Base-by-base conservation (phyloP, 345 rosid genomes). In the Gossypioides kirkii region DNA sequence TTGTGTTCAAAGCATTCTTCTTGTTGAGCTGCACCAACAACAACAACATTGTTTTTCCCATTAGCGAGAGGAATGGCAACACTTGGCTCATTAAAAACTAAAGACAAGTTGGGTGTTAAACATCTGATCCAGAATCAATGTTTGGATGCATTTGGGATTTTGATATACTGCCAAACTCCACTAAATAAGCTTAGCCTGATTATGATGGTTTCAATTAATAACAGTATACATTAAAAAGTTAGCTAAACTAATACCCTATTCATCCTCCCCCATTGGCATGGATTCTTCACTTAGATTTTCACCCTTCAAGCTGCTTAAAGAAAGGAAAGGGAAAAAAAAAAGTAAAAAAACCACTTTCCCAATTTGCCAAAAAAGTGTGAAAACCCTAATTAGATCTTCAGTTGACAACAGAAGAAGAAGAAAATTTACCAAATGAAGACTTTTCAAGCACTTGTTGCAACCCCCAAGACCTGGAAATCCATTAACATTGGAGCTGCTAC, bases 361-460 rank as follows among this genome's bases (percentile, higher is more conserved):
- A 73, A 80, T 66, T 72, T 10, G 23, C 43, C 38, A 63, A 10
- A 18, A 32, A 32, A 32, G 38, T 6, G 38, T 32, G 13, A 6
- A 26, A 42, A 10, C 18, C 25, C 12, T 70, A 38, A 63, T 32
- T 43, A 28, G 76, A 73, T 47, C 49, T 46, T 61, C 11, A 45
- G 53, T 22, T 56, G 55, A 23, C 23, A 72, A 56, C 13, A 6
- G 56, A 32, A 67, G 2, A 46, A 28, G 68, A 3, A 61, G 8
- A 4, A 14, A 46, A 72, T 74, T 79, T 55, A 87, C 98, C 84
- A 71, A 68, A 49, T 85, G 72, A 62, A 94, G 98, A 20, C 86
- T 85, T 75, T 83, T 85, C 61, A 92, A 78, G 92, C 98, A 94
- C 84, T 88, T 92, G 77, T 86, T 82, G 77, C 98, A 94, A 28